Evolutionary conservation across 768 basidiomycete species (phyloP).

Genomic region (Suillus subalutaceus): DNA sequence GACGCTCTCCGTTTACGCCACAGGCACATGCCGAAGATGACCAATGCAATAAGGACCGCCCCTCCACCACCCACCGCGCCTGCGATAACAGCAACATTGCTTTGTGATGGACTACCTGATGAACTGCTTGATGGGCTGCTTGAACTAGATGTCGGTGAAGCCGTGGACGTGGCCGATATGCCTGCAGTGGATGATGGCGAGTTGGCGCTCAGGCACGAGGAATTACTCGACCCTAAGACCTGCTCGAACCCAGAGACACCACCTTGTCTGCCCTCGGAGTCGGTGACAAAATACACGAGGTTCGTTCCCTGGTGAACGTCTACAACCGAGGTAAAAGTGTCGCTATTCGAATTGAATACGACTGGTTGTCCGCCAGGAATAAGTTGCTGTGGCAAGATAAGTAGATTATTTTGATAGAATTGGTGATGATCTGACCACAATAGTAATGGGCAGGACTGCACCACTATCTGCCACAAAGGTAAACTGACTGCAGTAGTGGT

Average conservation of each 20-base stretch:
- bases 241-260: constrained; percentile 55
- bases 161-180: neutral
- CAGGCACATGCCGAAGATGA: constrained; percentile 55
- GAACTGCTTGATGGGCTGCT: constrained; percentile 16
- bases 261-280: constrained; percentile 52
- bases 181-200: constrained; percentile 56
- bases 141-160: constrained; percentile 21
- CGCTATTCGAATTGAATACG: constrained; percentile 39
- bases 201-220: constrained; percentile 50
- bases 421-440: constrained; percentile 41
- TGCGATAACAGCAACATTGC: constrained; percentile 50
- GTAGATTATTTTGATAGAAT: neutral
- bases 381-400: constrained; percentile 45
- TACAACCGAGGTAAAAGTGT: constrained; percentile 53
- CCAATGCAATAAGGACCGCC: constrained; percentile 49
- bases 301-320: constrained; percentile 59
- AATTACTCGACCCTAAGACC: constrained; percentile 50
- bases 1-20: constrained; percentile 34
- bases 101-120: neutral
- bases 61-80: constrained; percentile 47
- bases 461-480: constrained; percentile 43
- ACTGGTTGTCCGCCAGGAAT: constrained; percentile 66
- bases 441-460: constrained; percentile 56
- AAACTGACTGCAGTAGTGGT: constrained; percentile 41
- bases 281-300: constrained; percentile 59